phyloP scores from a whole-genome alignment of 139 green algal genomes.

The Closterium sp. region DNA sequence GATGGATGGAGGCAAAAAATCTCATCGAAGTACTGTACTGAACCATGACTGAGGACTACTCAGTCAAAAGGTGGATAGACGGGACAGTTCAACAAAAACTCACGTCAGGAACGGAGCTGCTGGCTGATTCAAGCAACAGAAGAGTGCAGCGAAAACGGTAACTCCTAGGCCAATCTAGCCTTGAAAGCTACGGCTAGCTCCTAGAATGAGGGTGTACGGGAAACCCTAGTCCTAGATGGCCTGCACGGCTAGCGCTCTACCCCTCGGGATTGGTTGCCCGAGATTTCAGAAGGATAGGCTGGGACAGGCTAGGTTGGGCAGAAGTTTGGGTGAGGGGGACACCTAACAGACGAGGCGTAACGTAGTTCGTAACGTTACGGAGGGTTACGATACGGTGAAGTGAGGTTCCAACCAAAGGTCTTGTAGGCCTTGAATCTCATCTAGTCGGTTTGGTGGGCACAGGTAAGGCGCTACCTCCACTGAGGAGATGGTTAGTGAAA shows the following conservation, averaged over 20 bases:
- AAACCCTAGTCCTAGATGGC: not conserved
- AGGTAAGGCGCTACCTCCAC: too few species aligned
- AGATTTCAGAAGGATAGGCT: not conserved
- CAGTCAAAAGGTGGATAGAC: not conserved
- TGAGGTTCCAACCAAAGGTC: too few species aligned
- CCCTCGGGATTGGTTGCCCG: not conserved
- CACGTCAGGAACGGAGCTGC: not conserved
- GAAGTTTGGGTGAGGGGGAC: not conserved
- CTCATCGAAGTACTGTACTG: too few species aligned
- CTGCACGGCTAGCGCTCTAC: not conserved
- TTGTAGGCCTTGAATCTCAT: too few species aligned
- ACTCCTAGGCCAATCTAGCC: not conserved
- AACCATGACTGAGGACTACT: not conserved
- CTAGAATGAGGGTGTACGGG: not conserved
- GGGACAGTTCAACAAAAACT: not conserved
- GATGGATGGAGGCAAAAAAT: not conserved
- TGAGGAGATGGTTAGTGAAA: too few species aligned
- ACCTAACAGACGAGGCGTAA: too few species aligned
- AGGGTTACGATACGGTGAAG: too few species aligned
- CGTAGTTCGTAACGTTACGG: too few species aligned
- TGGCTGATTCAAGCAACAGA: not conserved
- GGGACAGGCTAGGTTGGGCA: not conserved
- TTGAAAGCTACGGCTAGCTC: not conserved
- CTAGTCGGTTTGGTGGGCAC: too few species aligned
- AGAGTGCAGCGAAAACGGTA: not conserved